Evolutionary conservation across 208 protist species (phyloP).

Genomic region (Herpetomonas muscarum): DNA sequence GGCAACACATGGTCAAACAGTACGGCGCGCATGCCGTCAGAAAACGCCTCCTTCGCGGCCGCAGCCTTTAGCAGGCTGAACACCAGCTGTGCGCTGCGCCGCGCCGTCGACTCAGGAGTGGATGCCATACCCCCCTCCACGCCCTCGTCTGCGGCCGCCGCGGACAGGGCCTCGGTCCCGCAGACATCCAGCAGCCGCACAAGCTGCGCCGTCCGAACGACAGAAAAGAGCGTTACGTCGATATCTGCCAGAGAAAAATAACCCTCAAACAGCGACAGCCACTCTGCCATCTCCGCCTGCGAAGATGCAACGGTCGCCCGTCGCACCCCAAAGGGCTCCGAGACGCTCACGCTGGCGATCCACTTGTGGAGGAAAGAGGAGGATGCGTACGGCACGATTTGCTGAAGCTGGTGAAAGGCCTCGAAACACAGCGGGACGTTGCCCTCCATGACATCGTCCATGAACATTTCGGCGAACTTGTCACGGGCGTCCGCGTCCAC

Average conservation of each 20-base stretch:
- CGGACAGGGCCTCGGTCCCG: slow-evolving; percentile 19
- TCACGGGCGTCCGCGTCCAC: slow-evolving; percentile 40
- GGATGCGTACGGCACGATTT: slow-evolving; percentile 65
- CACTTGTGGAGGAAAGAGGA: slow-evolving; percentile 32
- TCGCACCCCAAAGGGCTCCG: slow-evolving; percentile 36
- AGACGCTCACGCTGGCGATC: slow-evolving; percentile 25
- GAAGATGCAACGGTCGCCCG: slow-evolving; percentile 5
- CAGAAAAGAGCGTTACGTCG: slow-evolving; percentile 32
- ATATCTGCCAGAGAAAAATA: slow-evolving; percentile 53
- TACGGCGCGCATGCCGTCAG: slow-evolving; percentile 5
- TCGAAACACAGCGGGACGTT: slow-evolving; percentile 26
- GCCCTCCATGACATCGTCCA: slow-evolving; percentile 26
- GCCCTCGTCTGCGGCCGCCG: slow-evolving; percentile 15
- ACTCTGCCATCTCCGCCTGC: slow-evolving; percentile 2
- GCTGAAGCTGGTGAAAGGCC: slow-evolving; percentile 54
- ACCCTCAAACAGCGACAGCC: slow-evolving; percentile 48
- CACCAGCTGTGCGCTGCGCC: slow-evolving; percentile 25
- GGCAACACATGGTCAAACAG: slow-evolving; percentile 48
- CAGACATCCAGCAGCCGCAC: slow-evolving; percentile 59
- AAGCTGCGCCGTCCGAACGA: slow-evolving; percentile 74
- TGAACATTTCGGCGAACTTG: slow-evolving; percentile 21
- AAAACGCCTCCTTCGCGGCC: slow-evolving; percentile 20
- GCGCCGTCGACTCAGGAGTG: neutral
- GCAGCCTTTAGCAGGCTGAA: slow-evolving; percentile 47
- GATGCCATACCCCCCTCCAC: slow-evolving; percentile 8